Base-by-base conservation (phyloP, 495 filamentous ascomycete species). In the Aspergillus saccharolyticus region DNA sequence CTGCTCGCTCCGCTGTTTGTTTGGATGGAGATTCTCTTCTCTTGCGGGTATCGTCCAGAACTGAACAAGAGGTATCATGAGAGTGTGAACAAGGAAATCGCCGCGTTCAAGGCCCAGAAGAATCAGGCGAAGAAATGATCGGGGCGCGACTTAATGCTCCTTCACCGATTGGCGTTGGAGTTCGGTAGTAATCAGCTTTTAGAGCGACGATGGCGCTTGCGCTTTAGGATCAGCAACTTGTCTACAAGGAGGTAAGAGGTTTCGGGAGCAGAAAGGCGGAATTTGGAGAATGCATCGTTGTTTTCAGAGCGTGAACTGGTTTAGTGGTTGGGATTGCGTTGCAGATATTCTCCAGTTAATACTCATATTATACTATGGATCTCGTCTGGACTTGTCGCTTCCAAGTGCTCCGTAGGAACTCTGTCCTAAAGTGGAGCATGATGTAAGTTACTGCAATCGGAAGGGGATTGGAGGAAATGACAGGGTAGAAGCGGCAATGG, bases 1-100 rank as follows among this genome's bases (percentile, higher is more conserved):
- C 86, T 98, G 57, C 80, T 97, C n/a, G 94, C 94, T 0, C 94
- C 94, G n/a, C 84, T 98, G 61, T 98, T 98, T 65, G 91, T 97
- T 28, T 98, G 93, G 89, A 87, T 98, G 68, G 93, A 98, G 77
- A 74, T 96, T 17, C 75, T 98, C 20, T 98, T 98, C 75, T 85
- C 79, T 65, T 84, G 93, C 53, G 94, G 94, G 6, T 98, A 97
- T 72, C 82, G 94, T 21, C 88, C 88, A 0, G 92, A 93, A 68
- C 74, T 98, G 66, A 89, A 89, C 74, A 78, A 81, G 49, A 80
- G 94, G 42, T 80, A 97, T 33, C 83, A 91, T 51, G 84, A 86
- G 61, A 86, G 78, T 24, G 89, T 97, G 3, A 70, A 84, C 67
- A 70, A 80, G 57, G 88, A 94, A 68, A 70, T 78, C 54, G 61